Evolutionary conservation across 2,329 filamentous ascomycete genomes (phyloP).

Genomic region (Alternaria sp.): DNA sequence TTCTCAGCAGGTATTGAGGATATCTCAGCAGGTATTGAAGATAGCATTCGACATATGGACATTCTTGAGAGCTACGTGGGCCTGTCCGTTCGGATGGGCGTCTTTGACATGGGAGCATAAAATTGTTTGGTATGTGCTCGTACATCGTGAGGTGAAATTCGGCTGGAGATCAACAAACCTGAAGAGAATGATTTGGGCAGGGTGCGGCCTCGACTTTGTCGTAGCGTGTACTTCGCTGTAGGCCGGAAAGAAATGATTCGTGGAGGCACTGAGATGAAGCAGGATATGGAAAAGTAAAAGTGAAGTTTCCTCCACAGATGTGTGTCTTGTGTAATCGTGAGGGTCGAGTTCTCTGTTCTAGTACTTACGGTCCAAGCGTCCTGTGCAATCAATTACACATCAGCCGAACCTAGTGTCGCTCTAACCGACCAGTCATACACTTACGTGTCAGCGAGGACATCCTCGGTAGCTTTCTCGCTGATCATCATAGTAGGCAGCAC

Average conservation of each 20-base stretch:
- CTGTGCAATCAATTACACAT: background rate
- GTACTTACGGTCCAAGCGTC: background rate
- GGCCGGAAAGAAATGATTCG: background rate
- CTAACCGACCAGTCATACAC: no score
- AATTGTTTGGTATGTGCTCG: background rate
- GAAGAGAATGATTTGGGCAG: no score
- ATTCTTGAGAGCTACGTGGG: background rate
- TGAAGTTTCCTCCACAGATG: background rate
- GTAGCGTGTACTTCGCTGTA: background rate
- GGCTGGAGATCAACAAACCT: background rate
- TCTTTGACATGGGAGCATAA: background rate
- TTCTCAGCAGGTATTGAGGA: background rate
- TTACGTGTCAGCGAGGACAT: no score
- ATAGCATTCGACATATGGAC: background rate
- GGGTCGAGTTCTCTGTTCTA: background rate
- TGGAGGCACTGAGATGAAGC: background rate
- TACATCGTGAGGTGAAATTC: background rate
- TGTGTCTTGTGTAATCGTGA: background rate
- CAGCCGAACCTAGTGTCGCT: background rate
- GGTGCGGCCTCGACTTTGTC: no score
- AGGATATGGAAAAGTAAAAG: background rate
- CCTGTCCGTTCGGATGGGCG: background rate
- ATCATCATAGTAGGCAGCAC: slow-evolving; percentile 6
- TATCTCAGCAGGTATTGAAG: background rate
- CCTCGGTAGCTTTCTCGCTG: background rate